phyloP scores from a whole-genome alignment of 176 grass and related monocot species.

The Paspalum notatum region DNA sequence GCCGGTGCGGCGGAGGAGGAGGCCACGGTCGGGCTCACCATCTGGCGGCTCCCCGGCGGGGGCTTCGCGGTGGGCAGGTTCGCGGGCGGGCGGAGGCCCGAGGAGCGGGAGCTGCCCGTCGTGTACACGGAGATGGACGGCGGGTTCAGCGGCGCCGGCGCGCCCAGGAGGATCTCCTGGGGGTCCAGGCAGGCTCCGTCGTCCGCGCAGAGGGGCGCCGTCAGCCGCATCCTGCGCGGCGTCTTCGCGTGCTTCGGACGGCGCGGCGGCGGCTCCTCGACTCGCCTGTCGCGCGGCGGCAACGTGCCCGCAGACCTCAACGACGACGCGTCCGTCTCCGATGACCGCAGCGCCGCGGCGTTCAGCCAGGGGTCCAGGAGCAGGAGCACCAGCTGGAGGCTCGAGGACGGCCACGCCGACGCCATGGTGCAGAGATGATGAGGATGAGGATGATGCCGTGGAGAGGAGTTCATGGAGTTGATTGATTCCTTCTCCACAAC shows the following conservation, averaged over 20 bases:
- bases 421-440: slow-evolving; percentile 46
- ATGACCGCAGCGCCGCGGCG: slow-evolving; percentile 6
- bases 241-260: slow-evolving; percentile 64
- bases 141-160: slow-evolving; percentile 65
- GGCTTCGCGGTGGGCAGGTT: slow-evolving; percentile 91
- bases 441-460: neutral
- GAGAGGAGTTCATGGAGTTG: too few species aligned
- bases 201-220: slow-evolving; percentile 54
- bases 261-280: neutral
- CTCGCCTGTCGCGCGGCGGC: neutral
- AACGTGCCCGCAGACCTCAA: slow-evolving; percentile 24
- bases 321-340: neutral
- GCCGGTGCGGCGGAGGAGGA: slow-evolving; percentile 47
- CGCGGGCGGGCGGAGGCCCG: slow-evolving; percentile 63
- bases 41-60: slow-evolving; percentile 92
- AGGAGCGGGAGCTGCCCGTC: slow-evolving; percentile 82
- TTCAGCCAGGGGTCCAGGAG: slow-evolving; percentile 61
- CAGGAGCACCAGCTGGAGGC: slow-evolving; percentile 63
- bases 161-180: slow-evolving; percentile 81
- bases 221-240: slow-evolving; percentile 47
- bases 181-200: slow-evolving; percentile 63
- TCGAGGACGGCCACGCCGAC: slow-evolving; percentile 58
- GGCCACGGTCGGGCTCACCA: slow-evolving; percentile 72
- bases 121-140: slow-evolving; percentile 98
- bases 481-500: neutral